These are phyloP conservation scores for Glonium stellatum DNA, from an alignment of 495 filamentous ascomycete genomes.

Conservation along the genomic window DNA sequence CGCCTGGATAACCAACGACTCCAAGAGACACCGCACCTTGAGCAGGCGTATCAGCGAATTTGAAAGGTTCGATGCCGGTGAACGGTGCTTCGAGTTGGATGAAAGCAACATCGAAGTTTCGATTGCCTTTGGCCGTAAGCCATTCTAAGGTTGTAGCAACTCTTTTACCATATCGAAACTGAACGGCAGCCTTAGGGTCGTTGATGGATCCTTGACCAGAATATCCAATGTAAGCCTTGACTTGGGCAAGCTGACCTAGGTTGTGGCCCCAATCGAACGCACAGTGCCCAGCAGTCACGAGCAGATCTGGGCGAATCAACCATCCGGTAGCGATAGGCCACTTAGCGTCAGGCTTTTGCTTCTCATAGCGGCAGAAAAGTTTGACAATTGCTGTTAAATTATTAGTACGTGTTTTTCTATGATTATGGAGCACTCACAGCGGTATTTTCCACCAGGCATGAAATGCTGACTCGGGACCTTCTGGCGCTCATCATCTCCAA, in stretches of 20 bases:
- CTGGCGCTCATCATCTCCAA: constrained; percentile 10
- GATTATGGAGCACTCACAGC: not conserved
- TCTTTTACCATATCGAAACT: constrained; percentile 33
- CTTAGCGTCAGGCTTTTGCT: constrained; percentile 6
- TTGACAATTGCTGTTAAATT: constrained; percentile 6
- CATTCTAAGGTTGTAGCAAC: constrained; percentile 37
- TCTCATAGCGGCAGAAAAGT: constrained; percentile 9
- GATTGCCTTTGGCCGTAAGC: constrained; percentile 33
- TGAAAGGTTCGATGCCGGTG: constrained; percentile 31
- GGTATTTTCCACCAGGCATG: constrained; percentile 11
- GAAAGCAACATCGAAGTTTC: constrained; percentile 36
- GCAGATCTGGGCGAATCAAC: constrained; percentile 22
- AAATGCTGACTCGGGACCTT: constrained; percentile 4
- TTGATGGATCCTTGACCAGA: constrained; percentile 29
- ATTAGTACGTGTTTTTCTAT: not conserved
- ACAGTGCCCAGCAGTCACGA: constrained; percentile 40
- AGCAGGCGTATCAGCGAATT: constrained; percentile 32
- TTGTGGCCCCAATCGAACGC: constrained; percentile 35
- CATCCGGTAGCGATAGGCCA: constrained; percentile 11
- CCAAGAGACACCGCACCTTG: constrained; percentile 32
- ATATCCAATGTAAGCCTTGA: constrained; percentile 41
- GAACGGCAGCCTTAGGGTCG: constrained; percentile 26
- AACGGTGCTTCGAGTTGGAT: constrained; percentile 38
- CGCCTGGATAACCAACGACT: constrained; percentile 42
- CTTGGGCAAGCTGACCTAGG: constrained; percentile 29